These are phyloP conservation scores for Tulasnella sp. DNA, from an alignment of 768 basidiomycete species.

Conservation along the genomic window DNA sequence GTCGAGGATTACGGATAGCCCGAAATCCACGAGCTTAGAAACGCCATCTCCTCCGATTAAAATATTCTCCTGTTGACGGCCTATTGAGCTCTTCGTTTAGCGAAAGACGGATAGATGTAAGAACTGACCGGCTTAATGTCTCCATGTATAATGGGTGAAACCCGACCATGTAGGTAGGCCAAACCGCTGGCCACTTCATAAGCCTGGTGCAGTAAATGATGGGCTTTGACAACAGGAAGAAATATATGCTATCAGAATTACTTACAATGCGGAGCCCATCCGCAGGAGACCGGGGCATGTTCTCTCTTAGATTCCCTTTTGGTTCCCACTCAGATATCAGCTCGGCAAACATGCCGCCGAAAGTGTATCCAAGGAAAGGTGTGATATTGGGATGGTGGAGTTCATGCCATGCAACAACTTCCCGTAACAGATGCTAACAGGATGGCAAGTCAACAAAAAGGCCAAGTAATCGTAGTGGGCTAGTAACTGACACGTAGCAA, in stretches of 20 bases:
- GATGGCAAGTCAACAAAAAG: not conserved
- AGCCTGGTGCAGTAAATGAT: not conserved
- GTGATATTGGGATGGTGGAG: not conserved
- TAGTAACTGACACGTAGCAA: not conserved
- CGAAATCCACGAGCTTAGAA: not conserved
- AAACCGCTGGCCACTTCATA: not conserved
- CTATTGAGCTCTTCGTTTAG: not conserved
- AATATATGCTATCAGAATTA: not conserved
- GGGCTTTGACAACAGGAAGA: too few species aligned
- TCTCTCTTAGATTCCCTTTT: not conserved
- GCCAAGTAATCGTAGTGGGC: not conserved
- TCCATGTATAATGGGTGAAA: not conserved
- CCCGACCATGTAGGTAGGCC: not conserved
- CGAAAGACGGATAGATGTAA: not conserved
- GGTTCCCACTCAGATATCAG: not conserved
- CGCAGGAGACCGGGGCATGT: not conserved
- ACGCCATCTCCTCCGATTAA: not conserved
- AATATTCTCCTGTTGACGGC: not conserved
- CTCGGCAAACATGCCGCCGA: not conserved
- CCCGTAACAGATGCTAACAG: not conserved
- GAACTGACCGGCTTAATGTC: conserved; percentile 8
- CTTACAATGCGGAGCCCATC: not conserved
- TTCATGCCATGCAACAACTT: not conserved
- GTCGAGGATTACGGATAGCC: not conserved
- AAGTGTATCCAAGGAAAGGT: not conserved